Percentiles rank a stretch among this genome's conserved stretches.
phyloP scores from a whole-genome alignment of 2,329 filamentous ascomycete genomes.

The Thelonectria olida region DNA sequence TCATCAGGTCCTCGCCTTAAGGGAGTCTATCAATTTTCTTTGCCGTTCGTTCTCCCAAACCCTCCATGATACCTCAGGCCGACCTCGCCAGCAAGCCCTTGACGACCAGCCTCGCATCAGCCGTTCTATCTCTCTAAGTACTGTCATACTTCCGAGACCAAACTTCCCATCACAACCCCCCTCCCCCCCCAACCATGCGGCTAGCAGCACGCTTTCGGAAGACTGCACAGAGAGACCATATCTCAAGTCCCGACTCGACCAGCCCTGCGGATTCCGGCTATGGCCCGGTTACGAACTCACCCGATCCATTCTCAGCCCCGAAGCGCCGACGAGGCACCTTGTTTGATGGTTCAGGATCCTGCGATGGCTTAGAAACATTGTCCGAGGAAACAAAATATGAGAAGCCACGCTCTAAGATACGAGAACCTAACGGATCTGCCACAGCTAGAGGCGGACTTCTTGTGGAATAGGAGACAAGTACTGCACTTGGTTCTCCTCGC shows the following conservation, averaged over 20 bases:
- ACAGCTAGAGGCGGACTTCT: not conserved
- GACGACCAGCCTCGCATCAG: not conserved
- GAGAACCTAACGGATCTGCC: not conserved
- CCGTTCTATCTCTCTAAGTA: not conserved
- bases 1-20: conserved; percentile 17
- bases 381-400: conserved; percentile 12
- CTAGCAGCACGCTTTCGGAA: conserved; percentile 19
- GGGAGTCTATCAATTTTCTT: conserved; percentile 18
- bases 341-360: conserved; percentile 32
- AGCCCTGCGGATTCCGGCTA: conserved; percentile 44
- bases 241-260: conserved; percentile 3
- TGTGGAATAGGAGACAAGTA: conserved; percentile 19
- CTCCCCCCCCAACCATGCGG: conserved; percentile 2
- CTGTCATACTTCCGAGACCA: not conserved
- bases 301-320: conserved; percentile 2
- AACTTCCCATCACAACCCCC: too few species aligned
- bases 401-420: not conserved
- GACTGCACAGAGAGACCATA: conserved; percentile 11
- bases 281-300: conserved; percentile 36
- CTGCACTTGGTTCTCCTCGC: not conserved
- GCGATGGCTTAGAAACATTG: conserved; percentile 4
- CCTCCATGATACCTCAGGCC: conserved; percentile 5
- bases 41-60: conserved; percentile 33
- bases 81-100: not conserved
- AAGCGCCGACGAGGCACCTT: conserved; percentile 13